Evolutionary conservation across 192 early-diverging fungal species (phyloP).

Genomic region (Podila epicladia): DNA sequence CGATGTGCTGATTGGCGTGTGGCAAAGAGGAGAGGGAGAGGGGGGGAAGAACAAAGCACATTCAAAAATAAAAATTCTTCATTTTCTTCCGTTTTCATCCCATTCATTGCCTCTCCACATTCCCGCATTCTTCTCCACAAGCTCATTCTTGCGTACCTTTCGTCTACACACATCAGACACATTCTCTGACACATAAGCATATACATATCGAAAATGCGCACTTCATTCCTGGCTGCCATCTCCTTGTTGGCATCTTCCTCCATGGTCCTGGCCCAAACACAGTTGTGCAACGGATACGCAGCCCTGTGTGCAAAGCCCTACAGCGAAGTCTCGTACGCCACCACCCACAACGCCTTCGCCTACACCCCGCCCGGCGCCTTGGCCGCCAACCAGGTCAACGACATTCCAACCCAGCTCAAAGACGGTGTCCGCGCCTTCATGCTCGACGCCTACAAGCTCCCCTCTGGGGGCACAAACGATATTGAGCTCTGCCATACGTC

Average conservation of each 20-base stretch:
- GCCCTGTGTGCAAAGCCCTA: conserved; percentile 73
- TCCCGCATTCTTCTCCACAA: not conserved
- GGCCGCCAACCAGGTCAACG: conserved; percentile 74
- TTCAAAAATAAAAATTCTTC: not conserved
- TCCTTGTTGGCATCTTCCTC: conserved; percentile 12
- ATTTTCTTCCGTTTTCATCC: not conserved
- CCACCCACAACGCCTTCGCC: conserved; percentile 82
- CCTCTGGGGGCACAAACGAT: conserved; percentile 25
- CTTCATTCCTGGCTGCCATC: conserved; percentile 20
- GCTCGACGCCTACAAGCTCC: conserved; percentile 63
- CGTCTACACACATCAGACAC: not conserved
- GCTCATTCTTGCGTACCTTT: not conserved
- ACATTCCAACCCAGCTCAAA: conserved; percentile 70
- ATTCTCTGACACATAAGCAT: not conserved
- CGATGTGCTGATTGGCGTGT: too few relatives aligned
- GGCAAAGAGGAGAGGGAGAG: too few relatives aligned
- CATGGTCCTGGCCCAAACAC: conserved; percentile 6
- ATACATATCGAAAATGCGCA: conserved; percentile 12
- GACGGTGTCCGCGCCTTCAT: conserved; percentile 81
- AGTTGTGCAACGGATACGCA: conserved; percentile 73
- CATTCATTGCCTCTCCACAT: not conserved
- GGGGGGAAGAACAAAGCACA: too few relatives aligned
- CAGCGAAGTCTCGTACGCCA: conserved; percentile 68
- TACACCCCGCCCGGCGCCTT: conserved; percentile 58
- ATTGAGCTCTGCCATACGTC: conserved; percentile 74